A percentile compares a stretch with the other conserved stretches of the same genome.
These are phyloP conservation scores for Fusarium compactum DNA, from an alignment of 2,329 filamentous ascomycete genomes.

Conservation along the genomic window DNA sequence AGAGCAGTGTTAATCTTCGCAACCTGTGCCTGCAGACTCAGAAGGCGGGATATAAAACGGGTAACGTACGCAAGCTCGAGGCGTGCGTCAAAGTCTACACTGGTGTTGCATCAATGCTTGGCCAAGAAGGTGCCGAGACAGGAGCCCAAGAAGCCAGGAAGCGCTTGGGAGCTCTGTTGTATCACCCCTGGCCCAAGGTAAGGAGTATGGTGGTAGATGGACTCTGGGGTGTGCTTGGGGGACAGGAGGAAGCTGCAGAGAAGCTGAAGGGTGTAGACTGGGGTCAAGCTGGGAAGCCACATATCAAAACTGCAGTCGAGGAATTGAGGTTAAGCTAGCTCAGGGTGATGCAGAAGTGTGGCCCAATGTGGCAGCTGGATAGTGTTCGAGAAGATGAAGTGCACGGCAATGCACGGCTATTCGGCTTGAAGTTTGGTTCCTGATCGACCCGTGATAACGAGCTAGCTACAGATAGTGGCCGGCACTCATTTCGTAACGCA, in stretches of 20 bases:
- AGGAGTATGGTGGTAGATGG: slow-evolving; percentile 70
- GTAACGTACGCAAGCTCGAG: slow-evolving; percentile 84
- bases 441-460: slow-evolving; percentile 36
- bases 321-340: slow-evolving; percentile 55
- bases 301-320: slow-evolving; percentile 58
- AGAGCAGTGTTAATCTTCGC: slow-evolving; percentile 59
- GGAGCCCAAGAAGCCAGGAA: slow-evolving; percentile 68
- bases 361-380: slow-evolving; percentile 23
- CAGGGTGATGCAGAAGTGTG: slow-evolving; percentile 32
- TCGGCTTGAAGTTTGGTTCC: slow-evolving; percentile 31
- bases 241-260: slow-evolving; percentile 46
- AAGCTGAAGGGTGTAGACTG: slow-evolving; percentile 68
- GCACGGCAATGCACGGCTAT: slow-evolving; percentile 14
- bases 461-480: slow-evolving; percentile 1
- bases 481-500: neutral
- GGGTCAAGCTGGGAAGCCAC: slow-evolving; percentile 63
- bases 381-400: slow-evolving; percentile 12
- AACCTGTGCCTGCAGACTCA: slow-evolving; percentile 77
- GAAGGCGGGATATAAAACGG: slow-evolving; percentile 84
- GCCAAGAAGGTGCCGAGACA: slow-evolving; percentile 29
- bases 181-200: slow-evolving; percentile 86
- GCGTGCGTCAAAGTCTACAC: slow-evolving; percentile 85
- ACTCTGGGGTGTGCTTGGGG: slow-evolving; percentile 63
- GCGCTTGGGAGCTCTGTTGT: slow-evolving; percentile 78
- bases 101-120: slow-evolving; percentile 65